These are phyloP conservation scores for Pyrenophora graminea DNA, from an alignment of 2,329 filamentous ascomycete species.

Conservation along the genomic window DNA sequence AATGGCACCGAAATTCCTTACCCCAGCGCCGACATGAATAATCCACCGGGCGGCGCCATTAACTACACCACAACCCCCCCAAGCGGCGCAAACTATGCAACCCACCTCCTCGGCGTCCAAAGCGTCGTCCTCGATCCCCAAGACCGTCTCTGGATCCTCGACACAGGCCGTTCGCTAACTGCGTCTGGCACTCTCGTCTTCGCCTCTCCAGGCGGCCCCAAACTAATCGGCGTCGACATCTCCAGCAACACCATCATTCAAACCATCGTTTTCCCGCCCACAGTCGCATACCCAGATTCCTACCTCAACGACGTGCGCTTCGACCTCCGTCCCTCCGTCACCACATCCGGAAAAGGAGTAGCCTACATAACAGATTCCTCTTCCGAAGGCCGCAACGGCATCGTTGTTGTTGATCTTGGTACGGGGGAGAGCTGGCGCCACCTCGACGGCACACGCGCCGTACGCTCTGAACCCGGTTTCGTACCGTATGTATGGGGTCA, in stretches of 20 bases:
- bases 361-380: slow-evolving; percentile 60
- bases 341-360: slow-evolving; percentile 51
- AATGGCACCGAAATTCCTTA: slow-evolving; percentile 53
- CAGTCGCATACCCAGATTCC: slow-evolving; percentile 53
- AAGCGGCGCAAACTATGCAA: slow-evolving; percentile 52
- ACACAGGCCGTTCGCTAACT: slow-evolving; percentile 55
- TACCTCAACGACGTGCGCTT: slow-evolving; percentile 62
- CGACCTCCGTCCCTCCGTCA: slow-evolving; percentile 52
- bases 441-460: slow-evolving; percentile 49
- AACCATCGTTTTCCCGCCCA: slow-evolving; percentile 56
- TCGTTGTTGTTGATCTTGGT: slow-evolving; percentile 57
- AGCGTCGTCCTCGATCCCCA: slow-evolving; percentile 56
- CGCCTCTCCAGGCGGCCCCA: slow-evolving; percentile 55
- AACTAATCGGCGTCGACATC: slow-evolving; percentile 56
- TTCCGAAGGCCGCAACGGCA: slow-evolving; percentile 53
- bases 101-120: slow-evolving; percentile 58
- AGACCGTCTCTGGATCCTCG: slow-evolving; percentile 59
- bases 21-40: slow-evolving; percentile 52
- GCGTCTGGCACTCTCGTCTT: slow-evolving; percentile 51
- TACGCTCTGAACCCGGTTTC: slow-evolving; percentile 52
- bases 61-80: slow-evolving; percentile 56
- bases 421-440: slow-evolving; percentile 57
- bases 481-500: slow-evolving; percentile 56
- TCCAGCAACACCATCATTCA: slow-evolving; percentile 52
- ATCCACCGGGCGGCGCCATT: slow-evolving; percentile 55